These are phyloP conservation scores for Coprinopsis cinerea DNA, from an alignment of 768 basidiomycete genomes.

Conservation along the genomic window DNA sequence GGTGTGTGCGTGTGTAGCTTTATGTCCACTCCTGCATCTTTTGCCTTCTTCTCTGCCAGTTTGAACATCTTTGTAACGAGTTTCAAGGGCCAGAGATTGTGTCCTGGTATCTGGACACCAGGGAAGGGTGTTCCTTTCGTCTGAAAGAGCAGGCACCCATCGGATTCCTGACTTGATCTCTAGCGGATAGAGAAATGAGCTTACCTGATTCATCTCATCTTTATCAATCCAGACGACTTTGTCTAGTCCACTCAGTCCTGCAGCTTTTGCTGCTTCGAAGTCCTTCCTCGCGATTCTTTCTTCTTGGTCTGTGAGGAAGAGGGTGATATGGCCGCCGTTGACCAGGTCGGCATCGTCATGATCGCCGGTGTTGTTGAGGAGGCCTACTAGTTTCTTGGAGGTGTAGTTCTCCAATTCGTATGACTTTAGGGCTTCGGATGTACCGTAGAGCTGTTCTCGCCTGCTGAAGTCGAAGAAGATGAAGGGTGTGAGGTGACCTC, in stretches of 20 bases:
- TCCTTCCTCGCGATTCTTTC: background rate
- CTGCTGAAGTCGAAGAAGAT: slow-evolving; percentile 40
- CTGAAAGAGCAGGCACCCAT: too few relatives aligned
- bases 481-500: slow-evolving; percentile 62
- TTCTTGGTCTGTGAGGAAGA: too few relatives aligned
- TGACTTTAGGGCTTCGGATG: slow-evolving; percentile 48
- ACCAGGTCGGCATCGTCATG: too few relatives aligned
- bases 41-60: slow-evolving; percentile 37
- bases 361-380: slow-evolving; percentile 40
- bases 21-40: slow-evolving; percentile 28
- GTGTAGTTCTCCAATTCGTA: slow-evolving; percentile 57
- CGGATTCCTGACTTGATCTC: too few relatives aligned
- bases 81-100: slow-evolving; percentile 79
- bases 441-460: slow-evolving; percentile 35
- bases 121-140: slow-evolving; percentile 45
- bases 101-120: slow-evolving; percentile 42
- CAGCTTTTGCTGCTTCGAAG: slow-evolving; percentile 20
- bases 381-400: slow-evolving; percentile 35
- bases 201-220: too few relatives aligned
- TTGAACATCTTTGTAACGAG: slow-evolving; percentile 64
- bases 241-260: slow-evolving; percentile 38
- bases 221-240: slow-evolving; percentile 40
- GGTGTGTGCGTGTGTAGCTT: background rate
- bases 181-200: too few relatives aligned
- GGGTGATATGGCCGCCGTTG: too few relatives aligned